Base-by-base conservation (phyloP, 148 eudicot species). In the Amaranthus cruentus region DNA sequence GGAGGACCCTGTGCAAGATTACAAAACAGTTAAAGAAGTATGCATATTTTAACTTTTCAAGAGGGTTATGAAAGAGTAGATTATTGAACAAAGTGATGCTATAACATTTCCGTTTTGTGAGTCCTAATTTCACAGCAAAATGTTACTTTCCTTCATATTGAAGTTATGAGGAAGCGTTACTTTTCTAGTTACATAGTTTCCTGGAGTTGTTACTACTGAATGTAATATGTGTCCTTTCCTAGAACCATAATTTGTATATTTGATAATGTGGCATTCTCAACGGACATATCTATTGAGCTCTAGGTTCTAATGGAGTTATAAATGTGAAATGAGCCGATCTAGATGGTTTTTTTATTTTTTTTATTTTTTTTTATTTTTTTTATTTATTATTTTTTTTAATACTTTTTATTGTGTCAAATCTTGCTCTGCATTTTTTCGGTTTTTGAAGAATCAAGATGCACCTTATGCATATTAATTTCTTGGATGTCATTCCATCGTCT, bases 1-100 rank as follows among this genome's bases (percentile, higher is more conserved):
- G 12, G 91, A 82, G 51, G 88, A 91, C 77, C 98, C 98, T 70
- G 88, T 94, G 67, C 73, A 79, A 70, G 97, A 94, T 79, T 94
- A 94, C 78, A 85, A 85, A 76, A 94, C 90, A 55, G 93, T 94
- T 8, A 94, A 90, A 88, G 97, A 94, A 84, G 98, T 94, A 91
- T 47, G 81, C 71, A 28, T 60, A 66, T 68, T 66, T 38, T 66
- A 65, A 6, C 4, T 10, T 70, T 47, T 14, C n/a, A 44, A 63
- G 8, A 6, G 52, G 6, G 47, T 13, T 71, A 49, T 51, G 59
- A 49, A 11, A 62, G n/a, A 4, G 47, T 10, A 67, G 28, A 38
- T 67, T 18, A 50, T 5, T 21, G 46, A 51, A 67, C 70, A 4
- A 10, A 49, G 38, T 44, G 55, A 67, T 67, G 56, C 70, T 2